phyloP scores from a whole-genome alignment of 352 stramenopile species.

The Pythium rhizo-oryzae region DNA sequence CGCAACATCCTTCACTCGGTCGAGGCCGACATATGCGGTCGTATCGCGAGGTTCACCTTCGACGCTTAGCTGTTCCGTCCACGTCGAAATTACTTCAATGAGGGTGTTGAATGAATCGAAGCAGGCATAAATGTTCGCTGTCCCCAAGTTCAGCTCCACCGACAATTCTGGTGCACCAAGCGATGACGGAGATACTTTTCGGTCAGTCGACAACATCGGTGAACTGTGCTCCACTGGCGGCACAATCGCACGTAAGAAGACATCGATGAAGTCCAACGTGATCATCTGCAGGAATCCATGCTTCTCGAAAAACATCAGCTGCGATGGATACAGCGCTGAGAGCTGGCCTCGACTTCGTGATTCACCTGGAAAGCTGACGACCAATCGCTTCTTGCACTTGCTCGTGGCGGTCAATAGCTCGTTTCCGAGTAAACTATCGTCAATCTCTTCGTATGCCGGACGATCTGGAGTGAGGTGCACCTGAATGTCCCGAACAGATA shows the following conservation, averaged over 20 bases:
- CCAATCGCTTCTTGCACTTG: slow-evolving; percentile 38
- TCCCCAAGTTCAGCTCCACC: slow-evolving; percentile 81
- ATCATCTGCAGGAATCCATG: slow-evolving; percentile 83
- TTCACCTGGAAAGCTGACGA: slow-evolving; percentile 46
- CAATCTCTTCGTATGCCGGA: slow-evolving; percentile 72
- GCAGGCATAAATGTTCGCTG: slow-evolving; percentile 87
- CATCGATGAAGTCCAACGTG: slow-evolving; percentile 84
- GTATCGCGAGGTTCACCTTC: slow-evolving; percentile 63
- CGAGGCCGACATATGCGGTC: slow-evolving; percentile 78
- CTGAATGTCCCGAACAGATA: slow-evolving; percentile 68
- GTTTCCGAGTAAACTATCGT: slow-evolving; percentile 66
- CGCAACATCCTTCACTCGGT: slow-evolving; percentile 55
- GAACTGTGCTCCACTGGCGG: slow-evolving; percentile 26
- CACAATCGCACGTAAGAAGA: slow-evolving; percentile 79
- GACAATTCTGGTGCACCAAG: slow-evolving; percentile 72
- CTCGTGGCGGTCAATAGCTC: slow-evolving; percentile 51
- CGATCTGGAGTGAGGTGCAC: slow-evolving; percentile 70
- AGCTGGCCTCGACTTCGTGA: slow-evolving; percentile 30
- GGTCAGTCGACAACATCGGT: slow-evolving; percentile 11
- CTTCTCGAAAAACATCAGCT: slow-evolving; percentile 82
- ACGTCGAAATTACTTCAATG: slow-evolving; percentile 69
- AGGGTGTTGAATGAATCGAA: slow-evolving; percentile 91
- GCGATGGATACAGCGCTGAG: slow-evolving; percentile 53
- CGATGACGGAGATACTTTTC: slow-evolving; percentile 36
- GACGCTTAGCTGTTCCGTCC: slow-evolving; percentile 71